phyloP scores from a whole-genome alignment of 768 basidiomycete genomes.

The Xerocomellus amylosporus region DNA sequence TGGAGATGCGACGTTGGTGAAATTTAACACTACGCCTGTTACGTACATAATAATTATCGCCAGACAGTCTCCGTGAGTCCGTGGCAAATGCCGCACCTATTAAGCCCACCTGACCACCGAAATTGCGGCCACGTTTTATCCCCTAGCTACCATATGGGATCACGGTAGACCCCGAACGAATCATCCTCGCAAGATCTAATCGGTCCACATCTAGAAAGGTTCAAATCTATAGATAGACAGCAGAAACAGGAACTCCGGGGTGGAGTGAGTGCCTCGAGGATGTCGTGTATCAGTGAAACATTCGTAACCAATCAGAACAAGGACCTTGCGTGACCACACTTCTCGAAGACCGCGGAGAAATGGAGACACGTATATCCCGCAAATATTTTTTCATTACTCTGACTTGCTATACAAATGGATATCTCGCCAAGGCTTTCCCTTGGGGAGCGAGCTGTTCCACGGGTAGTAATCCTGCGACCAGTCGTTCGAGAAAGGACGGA shows the following conservation, averaged over 20 bases:
- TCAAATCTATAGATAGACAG: constrained; percentile 29
- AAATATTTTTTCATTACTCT: constrained; percentile 10
- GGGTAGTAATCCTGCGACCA: constrained; percentile 7
- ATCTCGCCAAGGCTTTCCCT: constrained; percentile 35
- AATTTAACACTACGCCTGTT: constrained; percentile 14
- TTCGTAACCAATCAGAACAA: constrained; percentile 16
- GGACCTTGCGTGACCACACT: constrained; percentile 1
- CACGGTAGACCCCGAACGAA: constrained; percentile 15
- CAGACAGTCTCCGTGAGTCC: constrained; percentile 14
- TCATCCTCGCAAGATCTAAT: constrained; percentile 19
- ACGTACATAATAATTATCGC: constrained; percentile 22
- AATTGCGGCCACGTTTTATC: constrained; percentile 11
- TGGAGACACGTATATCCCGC: constrained; percentile 7
- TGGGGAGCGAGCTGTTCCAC: constrained; percentile 29
- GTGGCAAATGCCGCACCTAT: constrained; percentile 9
- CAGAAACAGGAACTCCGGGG: constrained; percentile 29
- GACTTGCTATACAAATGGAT: constrained; percentile 24
- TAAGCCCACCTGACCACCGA: constrained; percentile 16
- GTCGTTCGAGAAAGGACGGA: constrained; percentile 5
- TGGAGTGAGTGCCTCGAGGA: constrained; percentile 20
- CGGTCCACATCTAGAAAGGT: constrained; percentile 2
- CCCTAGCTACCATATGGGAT: constrained; percentile 13
- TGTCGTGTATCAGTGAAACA: constrained; percentile 23
- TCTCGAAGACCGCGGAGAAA: constrained; percentile 24
- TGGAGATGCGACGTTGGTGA: constrained; percentile 21